phyloP scores from a whole-genome alignment of 2,329 filamentous ascomycete species.

The Cytospora mali region DNA sequence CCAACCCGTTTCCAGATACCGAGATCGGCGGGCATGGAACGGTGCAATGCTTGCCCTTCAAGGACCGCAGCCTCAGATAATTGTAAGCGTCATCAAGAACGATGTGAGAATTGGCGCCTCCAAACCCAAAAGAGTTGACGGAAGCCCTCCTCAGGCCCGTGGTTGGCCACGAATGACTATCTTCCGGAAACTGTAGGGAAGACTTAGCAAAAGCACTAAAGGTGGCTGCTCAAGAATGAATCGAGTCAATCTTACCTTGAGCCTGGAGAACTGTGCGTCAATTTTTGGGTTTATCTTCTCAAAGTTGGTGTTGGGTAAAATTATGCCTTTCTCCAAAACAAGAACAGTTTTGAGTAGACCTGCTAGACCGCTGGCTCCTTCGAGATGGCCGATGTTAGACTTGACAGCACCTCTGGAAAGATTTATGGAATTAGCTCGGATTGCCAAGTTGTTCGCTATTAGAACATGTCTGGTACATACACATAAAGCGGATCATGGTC shows the following conservation, averaged over 20 bases:
- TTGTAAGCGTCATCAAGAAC: slow-evolving; percentile 10
- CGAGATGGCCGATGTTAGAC: slow-evolving; percentile 40
- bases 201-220: neutral
- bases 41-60: neutral
- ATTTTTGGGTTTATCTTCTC: slow-evolving; percentile 25
- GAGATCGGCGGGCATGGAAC: neutral
- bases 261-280: slow-evolving; percentile 29
- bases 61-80: neutral
- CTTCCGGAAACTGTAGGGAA: slow-evolving; percentile 18
- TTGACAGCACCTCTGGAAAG: slow-evolving; percentile 33
- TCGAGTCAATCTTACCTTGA: neutral
- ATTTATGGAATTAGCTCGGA: too few species aligned
- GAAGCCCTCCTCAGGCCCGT: slow-evolving; percentile 29
- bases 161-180: neutral
- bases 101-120: slow-evolving; percentile 48
- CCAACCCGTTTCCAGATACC: too few species aligned
- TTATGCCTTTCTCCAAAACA: slow-evolving; percentile 36
- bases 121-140: slow-evolving; percentile 48
- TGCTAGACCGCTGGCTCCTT: slow-evolving; percentile 34
- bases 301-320: slow-evolving; percentile 35
- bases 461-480: neutral
- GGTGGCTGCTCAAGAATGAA: neutral
- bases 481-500: slow-evolving; percentile 4
- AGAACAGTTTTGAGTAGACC: slow-evolving; percentile 38
- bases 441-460: neutral